Evolutionary conservation across 2,329 filamentous ascomycete genomes (phyloP).

Genomic region (Pseudogymnoascus sp.): DNA sequence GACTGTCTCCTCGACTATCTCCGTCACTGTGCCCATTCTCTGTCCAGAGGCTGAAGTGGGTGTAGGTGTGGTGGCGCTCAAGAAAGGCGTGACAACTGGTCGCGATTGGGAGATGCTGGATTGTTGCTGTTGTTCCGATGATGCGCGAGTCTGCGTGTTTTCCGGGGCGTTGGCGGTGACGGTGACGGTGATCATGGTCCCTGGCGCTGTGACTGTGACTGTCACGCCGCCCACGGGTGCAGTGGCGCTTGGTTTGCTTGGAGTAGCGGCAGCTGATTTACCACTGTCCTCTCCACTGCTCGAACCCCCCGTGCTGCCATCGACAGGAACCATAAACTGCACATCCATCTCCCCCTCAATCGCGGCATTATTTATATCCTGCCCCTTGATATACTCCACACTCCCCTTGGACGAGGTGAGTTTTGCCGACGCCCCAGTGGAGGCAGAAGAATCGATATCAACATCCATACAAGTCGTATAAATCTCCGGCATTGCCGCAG

Average conservation of each 20-base stretch:
- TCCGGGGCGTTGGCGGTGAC: background rate
- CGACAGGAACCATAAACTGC: background rate
- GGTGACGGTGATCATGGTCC: background rate
- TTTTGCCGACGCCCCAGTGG: background rate
- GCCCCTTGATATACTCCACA: background rate
- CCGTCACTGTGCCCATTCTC: background rate
- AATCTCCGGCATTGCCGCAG: slow-evolving; percentile 44
- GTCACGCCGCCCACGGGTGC: background rate
- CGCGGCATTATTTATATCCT: background rate
- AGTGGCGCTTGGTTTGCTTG: background rate
- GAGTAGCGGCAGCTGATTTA: background rate
- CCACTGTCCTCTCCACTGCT: too few relatives aligned
- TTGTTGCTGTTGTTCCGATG: background rate
- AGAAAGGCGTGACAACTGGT: background rate
- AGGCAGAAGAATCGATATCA: slow-evolving; percentile 16
- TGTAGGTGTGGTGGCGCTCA: background rate
- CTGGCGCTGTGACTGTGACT: slow-evolving; percentile 1
- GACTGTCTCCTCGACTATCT: background rate
- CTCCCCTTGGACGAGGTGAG: background rate
- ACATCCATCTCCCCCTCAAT: background rate
- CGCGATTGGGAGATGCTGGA: background rate
- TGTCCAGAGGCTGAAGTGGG: background rate
- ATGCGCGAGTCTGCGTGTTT: background rate
- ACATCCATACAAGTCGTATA: slow-evolving; percentile 52
- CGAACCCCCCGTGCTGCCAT: background rate